Conservation (phyloP, 2,329 filamentous ascomycete genomes). For the Botryotinia narcissicola region DNA sequence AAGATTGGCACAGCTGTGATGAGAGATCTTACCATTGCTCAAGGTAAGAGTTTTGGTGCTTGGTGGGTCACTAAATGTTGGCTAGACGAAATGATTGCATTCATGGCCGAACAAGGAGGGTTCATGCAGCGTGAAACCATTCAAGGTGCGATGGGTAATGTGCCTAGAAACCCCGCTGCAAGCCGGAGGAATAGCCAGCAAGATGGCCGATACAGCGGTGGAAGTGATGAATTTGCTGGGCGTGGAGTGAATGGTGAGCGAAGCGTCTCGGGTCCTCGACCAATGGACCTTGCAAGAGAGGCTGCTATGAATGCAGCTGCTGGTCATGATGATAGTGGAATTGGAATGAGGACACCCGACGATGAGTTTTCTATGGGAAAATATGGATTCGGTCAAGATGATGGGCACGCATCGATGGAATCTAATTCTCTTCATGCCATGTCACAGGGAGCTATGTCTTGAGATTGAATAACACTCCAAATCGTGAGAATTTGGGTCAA, state of each 20-base stretch:
- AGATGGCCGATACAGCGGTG: constrained; percentile 36
- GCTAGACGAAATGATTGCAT: constrained; percentile 90
- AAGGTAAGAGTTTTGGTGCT: constrained; percentile 78
- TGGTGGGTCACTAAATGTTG: constrained; percentile 97
- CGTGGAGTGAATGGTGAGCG: constrained; percentile 28
- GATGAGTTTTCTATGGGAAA: constrained; percentile 63
- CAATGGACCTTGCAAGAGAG: constrained; percentile 44
- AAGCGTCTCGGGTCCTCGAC: constrained; percentile 29
- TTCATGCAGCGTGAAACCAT: constrained; percentile 65
- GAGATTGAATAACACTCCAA: background rate
- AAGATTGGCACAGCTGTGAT: constrained; percentile 73
- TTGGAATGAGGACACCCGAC: constrained; percentile 66
- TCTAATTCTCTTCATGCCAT: constrained; percentile 25
- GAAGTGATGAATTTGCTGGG: constrained; percentile 36
- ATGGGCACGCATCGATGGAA: constrained; percentile 28
- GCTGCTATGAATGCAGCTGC: constrained; percentile 47
- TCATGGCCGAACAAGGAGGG: constrained; percentile 85
- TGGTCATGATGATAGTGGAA: constrained; percentile 70
- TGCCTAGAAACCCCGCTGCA: constrained; percentile 26
- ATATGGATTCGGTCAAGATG: constrained; percentile 45
- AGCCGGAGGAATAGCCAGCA: constrained; percentile 32
- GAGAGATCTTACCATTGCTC: constrained; percentile 75
- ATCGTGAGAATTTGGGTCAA: constrained; percentile 1
- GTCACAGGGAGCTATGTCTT: constrained; percentile 15
- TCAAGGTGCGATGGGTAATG: constrained; percentile 37